Evolutionary conservation across 306 rosid species (phyloP).

Genomic region (Cyamopsis tetragonoloba): DNA sequence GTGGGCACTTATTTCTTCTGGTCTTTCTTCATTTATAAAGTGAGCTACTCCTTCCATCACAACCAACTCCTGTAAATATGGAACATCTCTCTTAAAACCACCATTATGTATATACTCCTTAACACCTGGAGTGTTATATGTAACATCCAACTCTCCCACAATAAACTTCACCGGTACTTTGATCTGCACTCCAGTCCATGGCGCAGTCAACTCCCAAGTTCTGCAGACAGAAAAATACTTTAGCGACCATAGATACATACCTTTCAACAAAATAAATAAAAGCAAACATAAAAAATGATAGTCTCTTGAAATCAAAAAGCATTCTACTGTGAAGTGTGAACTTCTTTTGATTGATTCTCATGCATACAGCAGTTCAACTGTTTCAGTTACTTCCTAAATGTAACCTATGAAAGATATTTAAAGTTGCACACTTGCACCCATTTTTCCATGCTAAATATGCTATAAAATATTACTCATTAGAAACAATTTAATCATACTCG

Average conservation of each 20-base stretch:
- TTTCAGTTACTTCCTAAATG: background rate
- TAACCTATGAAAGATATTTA: background rate
- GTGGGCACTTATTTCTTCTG: constrained; percentile 50
- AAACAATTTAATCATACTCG: background rate
- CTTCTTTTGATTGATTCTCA: background rate
- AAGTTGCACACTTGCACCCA: background rate
- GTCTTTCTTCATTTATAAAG: constrained; percentile 55
- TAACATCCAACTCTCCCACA: constrained; percentile 58
- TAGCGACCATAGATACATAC: background rate
- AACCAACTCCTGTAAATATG: constrained; percentile 58
- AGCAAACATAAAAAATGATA: background rate
- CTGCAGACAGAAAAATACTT: constrained; percentile 42
- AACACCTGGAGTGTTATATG: constrained; percentile 52
- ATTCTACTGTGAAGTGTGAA: background rate
- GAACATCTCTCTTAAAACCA: constrained; percentile 48
- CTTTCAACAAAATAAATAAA: background rate
- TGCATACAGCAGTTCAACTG: background rate
- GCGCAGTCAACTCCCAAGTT: constrained; percentile 70
- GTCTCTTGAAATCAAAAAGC: background rate
- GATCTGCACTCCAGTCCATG: constrained; percentile 60
- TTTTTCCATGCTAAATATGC: background rate
- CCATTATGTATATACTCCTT: constrained; percentile 57
- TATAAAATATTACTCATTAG: background rate
- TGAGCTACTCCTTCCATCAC: constrained; percentile 64
- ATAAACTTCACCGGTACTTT: constrained; percentile 70